phyloP scores from a whole-genome alignment of 805 yeast genomes.

The Saccharomycopsis schoenii region DNA sequence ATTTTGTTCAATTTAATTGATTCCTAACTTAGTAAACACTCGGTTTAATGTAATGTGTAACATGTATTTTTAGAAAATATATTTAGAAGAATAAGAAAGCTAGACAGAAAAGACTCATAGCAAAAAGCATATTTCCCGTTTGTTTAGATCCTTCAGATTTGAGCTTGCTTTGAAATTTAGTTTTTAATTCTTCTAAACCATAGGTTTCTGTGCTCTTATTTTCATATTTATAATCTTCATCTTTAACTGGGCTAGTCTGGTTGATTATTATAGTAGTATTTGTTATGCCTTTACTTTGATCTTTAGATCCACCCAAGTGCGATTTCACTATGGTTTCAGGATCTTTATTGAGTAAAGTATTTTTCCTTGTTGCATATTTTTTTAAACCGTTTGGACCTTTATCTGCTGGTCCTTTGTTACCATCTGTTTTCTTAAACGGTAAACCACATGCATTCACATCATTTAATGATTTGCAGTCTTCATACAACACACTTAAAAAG shows the following conservation, averaged over 20 bases:
- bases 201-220: not conserved
- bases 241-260: not conserved
- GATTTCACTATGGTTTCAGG: slow-evolving; percentile 8
- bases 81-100: not conserved
- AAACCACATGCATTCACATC: slow-evolving; percentile 43
- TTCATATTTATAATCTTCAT: not conserved
- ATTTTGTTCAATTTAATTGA: not conserved
- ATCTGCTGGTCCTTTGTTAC: not conserved
- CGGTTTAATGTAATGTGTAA: not conserved
- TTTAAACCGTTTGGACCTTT: not conserved
- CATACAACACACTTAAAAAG: slow-evolving; percentile 34
- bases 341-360: not conserved
- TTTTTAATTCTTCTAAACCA: not conserved
- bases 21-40: not conserved
- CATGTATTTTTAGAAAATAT: not conserved
- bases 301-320: not conserved
- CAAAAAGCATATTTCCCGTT: not conserved
- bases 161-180: not conserved
- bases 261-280: not conserved
- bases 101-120: not conserved
- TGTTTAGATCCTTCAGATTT: slow-evolving; percentile 11
- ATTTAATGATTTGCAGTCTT: slow-evolving; percentile 37
- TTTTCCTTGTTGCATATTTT: not conserved
- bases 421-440: slow-evolving; percentile 37
- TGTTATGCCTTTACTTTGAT: not conserved